These are phyloP conservation scores for Colletotrichum liriopes DNA, from an alignment of 2,329 filamentous ascomycete species.

Conservation along the genomic window DNA sequence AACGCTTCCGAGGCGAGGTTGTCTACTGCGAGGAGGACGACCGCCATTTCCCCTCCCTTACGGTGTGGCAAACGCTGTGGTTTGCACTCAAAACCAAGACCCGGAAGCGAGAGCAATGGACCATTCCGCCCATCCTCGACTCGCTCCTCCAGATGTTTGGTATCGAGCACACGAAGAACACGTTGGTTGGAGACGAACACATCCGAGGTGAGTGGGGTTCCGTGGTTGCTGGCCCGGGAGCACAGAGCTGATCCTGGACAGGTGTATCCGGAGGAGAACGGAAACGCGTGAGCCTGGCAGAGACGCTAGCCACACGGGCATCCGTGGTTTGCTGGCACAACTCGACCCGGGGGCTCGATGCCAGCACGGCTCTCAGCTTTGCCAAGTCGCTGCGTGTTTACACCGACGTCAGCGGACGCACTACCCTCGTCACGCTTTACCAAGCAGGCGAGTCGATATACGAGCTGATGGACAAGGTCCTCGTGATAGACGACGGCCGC, in stretches of 20 bases:
- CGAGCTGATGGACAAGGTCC: slow-evolving; percentile 80
- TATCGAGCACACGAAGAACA: slow-evolving; percentile 82
- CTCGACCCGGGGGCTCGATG: slow-evolving; percentile 84
- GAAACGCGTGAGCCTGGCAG: slow-evolving; percentile 85
- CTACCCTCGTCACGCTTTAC: slow-evolving; percentile 61
- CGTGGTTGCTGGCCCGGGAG: no score
- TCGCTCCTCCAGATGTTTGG: slow-evolving; percentile 84
- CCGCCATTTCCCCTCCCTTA: slow-evolving; percentile 80
- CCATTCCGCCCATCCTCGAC: slow-evolving; percentile 79
- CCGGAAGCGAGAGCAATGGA: slow-evolving; percentile 73
- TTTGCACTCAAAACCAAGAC: slow-evolving; percentile 85
- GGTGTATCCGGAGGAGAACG: slow-evolving; percentile 83
- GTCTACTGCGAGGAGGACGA: slow-evolving; percentile 86
- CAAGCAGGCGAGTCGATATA: slow-evolving; percentile 63
- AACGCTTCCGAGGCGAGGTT: slow-evolving; percentile 81
- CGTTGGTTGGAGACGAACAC: slow-evolving; percentile 81
- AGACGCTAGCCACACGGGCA: slow-evolving; percentile 81
- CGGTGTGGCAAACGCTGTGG: slow-evolving; percentile 83
- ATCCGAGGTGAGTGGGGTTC: slow-evolving; percentile 67
- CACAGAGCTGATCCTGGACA: background rate
- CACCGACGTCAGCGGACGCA: slow-evolving; percentile 81
- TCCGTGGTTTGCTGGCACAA: slow-evolving; percentile 87
- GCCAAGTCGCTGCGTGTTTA: slow-evolving; percentile 79
- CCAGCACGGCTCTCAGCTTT: slow-evolving; percentile 84
- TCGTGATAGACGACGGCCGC: slow-evolving; percentile 82